Conservation (phyloP, 2,329 filamentous ascomycete genomes). For the Penicillium fuscoglaucum region DNA sequence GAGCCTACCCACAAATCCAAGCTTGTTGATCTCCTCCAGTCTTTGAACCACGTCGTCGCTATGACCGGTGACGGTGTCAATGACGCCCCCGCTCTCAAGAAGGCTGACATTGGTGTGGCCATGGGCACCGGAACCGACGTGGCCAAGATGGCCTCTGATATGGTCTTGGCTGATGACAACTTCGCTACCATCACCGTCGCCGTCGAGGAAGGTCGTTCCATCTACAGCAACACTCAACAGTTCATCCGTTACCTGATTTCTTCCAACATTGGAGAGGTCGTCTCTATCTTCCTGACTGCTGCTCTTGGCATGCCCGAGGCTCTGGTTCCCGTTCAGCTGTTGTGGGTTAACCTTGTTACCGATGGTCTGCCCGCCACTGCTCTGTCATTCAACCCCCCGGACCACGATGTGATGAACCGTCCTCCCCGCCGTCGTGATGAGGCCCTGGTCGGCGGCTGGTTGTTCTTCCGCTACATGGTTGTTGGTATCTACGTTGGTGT, state of each 20-base stretch:
- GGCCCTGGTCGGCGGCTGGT: constrained; percentile 86
- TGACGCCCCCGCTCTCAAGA: constrained; percentile 95
- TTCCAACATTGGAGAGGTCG: constrained; percentile 98
- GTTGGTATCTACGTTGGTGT: constrained; percentile 93
- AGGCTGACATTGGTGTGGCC: constrained; percentile 96
- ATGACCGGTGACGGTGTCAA: constrained; percentile 99
- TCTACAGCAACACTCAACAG: constrained; percentile 99
- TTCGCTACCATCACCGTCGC: constrained; percentile 96
- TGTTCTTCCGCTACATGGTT: constrained; percentile 96
- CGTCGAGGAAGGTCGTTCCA: constrained; percentile 94
- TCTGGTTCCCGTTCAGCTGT: constrained; percentile 90
- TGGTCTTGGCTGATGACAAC: constrained; percentile 98
- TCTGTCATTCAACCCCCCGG: constrained; percentile 96
- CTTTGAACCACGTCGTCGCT: constrained; percentile 88
- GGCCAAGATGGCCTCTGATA: constrained; percentile 92
- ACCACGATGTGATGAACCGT: constrained; percentile 96
- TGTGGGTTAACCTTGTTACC: constrained; percentile 98
- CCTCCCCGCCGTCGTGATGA: constrained; percentile 90
- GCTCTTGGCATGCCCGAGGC: constrained; percentile 97
- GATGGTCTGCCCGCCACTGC: constrained; percentile 96
- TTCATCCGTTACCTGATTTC: constrained; percentile 99
- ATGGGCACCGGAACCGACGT: constrained; percentile 99
- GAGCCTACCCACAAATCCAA: constrained; percentile 97
- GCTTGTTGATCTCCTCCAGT: constrained; percentile 93
- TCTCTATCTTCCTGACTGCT: constrained; percentile 97